phyloP scores from a whole-genome alignment of 2,329 filamentous ascomycete species.

The Fusarium sarcochroum region DNA sequence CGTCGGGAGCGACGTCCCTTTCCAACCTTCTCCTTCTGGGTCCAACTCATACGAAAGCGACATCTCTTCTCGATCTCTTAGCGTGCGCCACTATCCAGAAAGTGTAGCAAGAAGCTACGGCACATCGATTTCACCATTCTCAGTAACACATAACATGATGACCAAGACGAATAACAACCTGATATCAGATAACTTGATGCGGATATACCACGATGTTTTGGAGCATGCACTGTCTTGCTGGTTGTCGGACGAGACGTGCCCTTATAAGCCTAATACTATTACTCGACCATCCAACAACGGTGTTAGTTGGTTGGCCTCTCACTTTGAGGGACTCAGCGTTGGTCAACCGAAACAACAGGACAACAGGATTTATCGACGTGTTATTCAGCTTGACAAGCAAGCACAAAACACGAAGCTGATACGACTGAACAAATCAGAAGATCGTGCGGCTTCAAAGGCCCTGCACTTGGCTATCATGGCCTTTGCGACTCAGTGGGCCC shows the following conservation, averaged over 20 bases:
- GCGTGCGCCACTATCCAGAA: conserved; percentile 46
- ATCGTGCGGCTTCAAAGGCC: conserved; percentile 60
- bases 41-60: conserved; percentile 50
- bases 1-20: conserved; percentile 42
- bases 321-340: conserved; percentile 47
- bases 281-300: conserved; percentile 43
- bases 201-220: conserved; percentile 67
- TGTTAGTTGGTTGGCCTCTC: conserved; percentile 48
- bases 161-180: conserved; percentile 47
- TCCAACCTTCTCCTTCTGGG: conserved; percentile 46
- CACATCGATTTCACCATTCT: conserved; percentile 49
- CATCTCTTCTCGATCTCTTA: conserved; percentile 45
- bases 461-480: conserved; percentile 65
- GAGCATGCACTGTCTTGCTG: conserved; percentile 68
- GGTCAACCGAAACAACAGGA: conserved; percentile 48
- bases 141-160: conserved; percentile 46
- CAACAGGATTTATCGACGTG: conserved; percentile 65
- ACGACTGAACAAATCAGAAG: conserved; percentile 57
- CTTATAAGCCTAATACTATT: conserved; percentile 55
- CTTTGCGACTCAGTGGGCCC: conserved; percentile 65
- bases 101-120: conserved; percentile 45
- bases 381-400: conserved; percentile 62
- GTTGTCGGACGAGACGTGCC: conserved; percentile 67
- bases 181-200: conserved; percentile 49
- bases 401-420: conserved; percentile 58